Conservation (phyloP, 495 filamentous ascomycete genomes). For the Cercophora samala region DNA sequence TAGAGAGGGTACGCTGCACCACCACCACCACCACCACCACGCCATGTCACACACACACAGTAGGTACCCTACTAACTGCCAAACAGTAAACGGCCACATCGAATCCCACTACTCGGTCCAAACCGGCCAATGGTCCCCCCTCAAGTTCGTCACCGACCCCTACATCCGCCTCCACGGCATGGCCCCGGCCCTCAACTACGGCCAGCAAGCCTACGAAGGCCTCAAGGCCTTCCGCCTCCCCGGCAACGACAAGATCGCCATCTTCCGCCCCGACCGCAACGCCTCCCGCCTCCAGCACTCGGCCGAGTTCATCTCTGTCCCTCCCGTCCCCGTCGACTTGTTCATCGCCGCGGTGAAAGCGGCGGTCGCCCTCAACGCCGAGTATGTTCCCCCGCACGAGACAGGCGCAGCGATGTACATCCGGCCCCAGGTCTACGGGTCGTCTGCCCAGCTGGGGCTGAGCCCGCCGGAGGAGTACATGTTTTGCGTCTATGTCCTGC, state of each 20-base stretch:
- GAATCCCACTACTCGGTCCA: conserved; percentile 68
- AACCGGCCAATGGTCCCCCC: conserved; percentile 70
- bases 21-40: neutral
- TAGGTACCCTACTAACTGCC: conserved; percentile 11
- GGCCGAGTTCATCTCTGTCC: conserved; percentile 74
- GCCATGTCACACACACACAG: no score
- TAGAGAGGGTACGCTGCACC: conserved; percentile 69
- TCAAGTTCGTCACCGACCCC: conserved; percentile 69
- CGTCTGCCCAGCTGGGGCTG: conserved; percentile 73
- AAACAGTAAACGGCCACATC: conserved; percentile 70
- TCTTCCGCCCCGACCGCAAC: conserved; percentile 81
- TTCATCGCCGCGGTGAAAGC: conserved; percentile 72
- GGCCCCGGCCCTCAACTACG: conserved; percentile 88
- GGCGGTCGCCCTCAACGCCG: conserved; percentile 81
- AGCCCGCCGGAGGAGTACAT: conserved; percentile 85
- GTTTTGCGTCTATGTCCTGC: conserved; percentile 78
- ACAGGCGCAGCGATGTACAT: conserved; percentile 88
- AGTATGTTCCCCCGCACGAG: conserved; percentile 78
- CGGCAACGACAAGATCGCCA: conserved; percentile 56
- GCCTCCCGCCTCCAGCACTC: conserved; percentile 76
- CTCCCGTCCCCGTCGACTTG: conserved; percentile 64
- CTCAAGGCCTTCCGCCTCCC: conserved; percentile 85
- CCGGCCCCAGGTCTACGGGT: conserved; percentile 81
- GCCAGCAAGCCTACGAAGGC: conserved; percentile 90
- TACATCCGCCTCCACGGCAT: conserved; percentile 83